Percentiles rank a stretch among this genome's conserved stretches.
Conservation (phyloP, 441 rosid genomes). For the Mallotus repandus region DNA sequence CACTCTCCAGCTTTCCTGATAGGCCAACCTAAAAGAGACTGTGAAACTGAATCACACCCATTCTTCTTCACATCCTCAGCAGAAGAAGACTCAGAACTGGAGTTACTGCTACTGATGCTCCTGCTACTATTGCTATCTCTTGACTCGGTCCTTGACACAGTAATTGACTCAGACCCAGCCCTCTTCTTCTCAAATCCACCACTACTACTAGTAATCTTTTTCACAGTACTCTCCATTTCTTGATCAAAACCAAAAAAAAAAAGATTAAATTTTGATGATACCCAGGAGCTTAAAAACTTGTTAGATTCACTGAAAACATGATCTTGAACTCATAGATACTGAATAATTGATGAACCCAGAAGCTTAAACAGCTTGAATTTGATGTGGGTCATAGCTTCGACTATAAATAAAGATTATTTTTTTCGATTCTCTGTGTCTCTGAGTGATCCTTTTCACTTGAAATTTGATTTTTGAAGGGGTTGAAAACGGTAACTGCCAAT, state of each 20-base stretch:
- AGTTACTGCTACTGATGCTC: constrained; percentile 17
- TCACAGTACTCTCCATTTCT: constrained; percentile 49
- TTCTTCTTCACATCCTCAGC: constrained; percentile 44
- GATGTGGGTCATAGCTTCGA: constrained; percentile 16
- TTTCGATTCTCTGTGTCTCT: not conserved
- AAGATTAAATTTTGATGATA: not conserved
- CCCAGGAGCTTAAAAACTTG: constrained; percentile 20
- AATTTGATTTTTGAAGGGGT: constrained; percentile 29
- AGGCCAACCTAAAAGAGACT: constrained; percentile 87
- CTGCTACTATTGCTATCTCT: constrained; percentile 42
- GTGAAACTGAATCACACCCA: constrained; percentile 39
- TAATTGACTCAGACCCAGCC: constrained; percentile 36
- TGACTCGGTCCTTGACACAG: constrained; percentile 49
- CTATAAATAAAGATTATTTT: not conserved
- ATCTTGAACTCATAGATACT: not conserved
- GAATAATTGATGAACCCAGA: not conserved
- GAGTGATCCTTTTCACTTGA: not conserved
- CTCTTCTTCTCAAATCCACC: constrained; percentile 35
- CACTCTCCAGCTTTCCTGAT: constrained; percentile 64
- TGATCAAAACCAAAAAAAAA: not conserved
- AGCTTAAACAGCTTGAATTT: constrained; percentile 10
- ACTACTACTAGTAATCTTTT: constrained; percentile 24
- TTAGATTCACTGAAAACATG: constrained; percentile 16
- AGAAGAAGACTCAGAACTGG: constrained; percentile 51
- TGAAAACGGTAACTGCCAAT: constrained; percentile 29